A percentile compares a stretch with the other conserved stretches of the same genome.
Evolutionary conservation across 2,329 filamentous ascomycete genomes (phyloP).

Genomic region (Fusarium solani-melongenae): DNA sequence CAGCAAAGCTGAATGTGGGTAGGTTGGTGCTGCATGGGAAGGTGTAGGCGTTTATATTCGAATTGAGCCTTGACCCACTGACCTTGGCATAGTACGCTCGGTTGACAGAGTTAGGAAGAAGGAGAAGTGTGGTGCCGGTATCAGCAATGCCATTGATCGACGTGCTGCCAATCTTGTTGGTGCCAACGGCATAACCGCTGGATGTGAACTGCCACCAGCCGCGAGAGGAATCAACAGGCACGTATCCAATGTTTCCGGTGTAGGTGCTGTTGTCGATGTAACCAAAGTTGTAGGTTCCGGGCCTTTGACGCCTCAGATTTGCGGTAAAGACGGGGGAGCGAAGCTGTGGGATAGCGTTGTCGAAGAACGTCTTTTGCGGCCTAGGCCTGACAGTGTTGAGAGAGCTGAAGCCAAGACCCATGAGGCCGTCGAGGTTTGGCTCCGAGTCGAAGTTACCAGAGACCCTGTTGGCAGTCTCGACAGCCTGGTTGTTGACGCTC

Average conservation of each 20-base stretch:
- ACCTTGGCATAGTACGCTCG: conserved; percentile 61
- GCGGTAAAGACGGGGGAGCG: conserved; percentile 70
- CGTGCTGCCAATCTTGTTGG: conserved; percentile 44
- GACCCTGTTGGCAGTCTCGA: conserved; percentile 56
- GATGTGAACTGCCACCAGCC: conserved; percentile 73
- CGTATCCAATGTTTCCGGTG: conserved; percentile 69
- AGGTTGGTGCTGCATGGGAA: conserved; percentile 59
- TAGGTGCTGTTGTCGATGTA: conserved; percentile 73
- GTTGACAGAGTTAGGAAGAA: conserved; percentile 65
- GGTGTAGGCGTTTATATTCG: conserved; percentile 55
- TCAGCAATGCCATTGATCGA: conserved; percentile 61
- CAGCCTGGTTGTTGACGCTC: conserved; percentile 53
- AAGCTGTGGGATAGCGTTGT: conserved; percentile 43
- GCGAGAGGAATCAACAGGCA: conserved; percentile 66
- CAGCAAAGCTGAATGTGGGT: conserved; percentile 64
- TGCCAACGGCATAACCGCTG: conserved; percentile 34
- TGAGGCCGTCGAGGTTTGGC: conserved; percentile 53
- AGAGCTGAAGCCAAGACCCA: conserved; percentile 56
- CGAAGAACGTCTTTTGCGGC: conserved; percentile 57
- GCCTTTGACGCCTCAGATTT: conserved; percentile 65
- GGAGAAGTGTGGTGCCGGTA: conserved; percentile 72
- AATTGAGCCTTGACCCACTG: conserved; percentile 53
- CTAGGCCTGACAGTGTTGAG: conserved; percentile 56
- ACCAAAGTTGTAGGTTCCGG: conserved; percentile 80
- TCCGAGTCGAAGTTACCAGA: conserved; percentile 53